Evolutionary conservation across 1,284 basidiomycete genomes (phyloP).

Genomic region (Porogramme epimiltina): DNA sequence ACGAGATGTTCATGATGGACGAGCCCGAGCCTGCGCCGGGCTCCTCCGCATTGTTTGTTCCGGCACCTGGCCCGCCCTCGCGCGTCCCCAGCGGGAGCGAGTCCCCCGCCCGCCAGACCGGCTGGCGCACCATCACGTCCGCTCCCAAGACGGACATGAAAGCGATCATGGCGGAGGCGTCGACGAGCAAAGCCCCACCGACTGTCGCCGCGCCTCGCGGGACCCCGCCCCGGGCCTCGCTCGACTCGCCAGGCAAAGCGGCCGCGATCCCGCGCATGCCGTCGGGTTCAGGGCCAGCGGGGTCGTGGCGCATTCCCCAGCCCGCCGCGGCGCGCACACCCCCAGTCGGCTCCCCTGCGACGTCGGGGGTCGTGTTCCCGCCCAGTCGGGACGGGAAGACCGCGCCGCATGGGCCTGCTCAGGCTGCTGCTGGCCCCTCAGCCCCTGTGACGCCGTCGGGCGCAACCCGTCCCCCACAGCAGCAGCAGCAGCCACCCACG

Average conservation of each 20-base stretch:
- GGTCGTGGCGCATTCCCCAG: conserved; percentile 22
- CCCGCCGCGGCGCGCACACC: conserved; percentile 5
- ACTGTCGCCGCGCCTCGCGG: too few species aligned
- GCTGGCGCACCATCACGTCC: conserved; percentile 42
- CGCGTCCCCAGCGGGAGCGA: conserved; percentile 12
- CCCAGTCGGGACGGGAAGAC: conserved; percentile 1
- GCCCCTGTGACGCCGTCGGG: not conserved
- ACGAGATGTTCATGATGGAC: conserved; percentile 71
- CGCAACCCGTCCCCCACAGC: not conserved
- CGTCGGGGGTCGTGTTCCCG: not conserved
- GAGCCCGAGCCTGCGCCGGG: conserved; percentile 41
- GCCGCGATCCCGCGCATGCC: conserved; percentile 2
- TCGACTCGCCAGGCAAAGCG: conserved; percentile 4
- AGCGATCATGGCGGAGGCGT: conserved; percentile 83
- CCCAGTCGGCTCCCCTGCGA: conserved; percentile 2
- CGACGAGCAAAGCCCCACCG: conserved; percentile 36
- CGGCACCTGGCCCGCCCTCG: conserved; percentile 4
- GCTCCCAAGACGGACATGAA: conserved; percentile 77
- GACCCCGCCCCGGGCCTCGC: conserved; percentile 6
- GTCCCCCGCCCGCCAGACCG: conserved; percentile 14
- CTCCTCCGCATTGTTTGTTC: conserved; percentile 7
- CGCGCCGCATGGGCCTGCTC: not conserved
- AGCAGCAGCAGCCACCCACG: conserved; percentile 8
- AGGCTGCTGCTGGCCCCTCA: not conserved
- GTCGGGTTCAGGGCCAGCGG: conserved; percentile 8